These are phyloP conservation scores for Pleurotus platypus DNA, from an alignment of 768 basidiomycete genomes.

Conservation along the genomic window DNA sequence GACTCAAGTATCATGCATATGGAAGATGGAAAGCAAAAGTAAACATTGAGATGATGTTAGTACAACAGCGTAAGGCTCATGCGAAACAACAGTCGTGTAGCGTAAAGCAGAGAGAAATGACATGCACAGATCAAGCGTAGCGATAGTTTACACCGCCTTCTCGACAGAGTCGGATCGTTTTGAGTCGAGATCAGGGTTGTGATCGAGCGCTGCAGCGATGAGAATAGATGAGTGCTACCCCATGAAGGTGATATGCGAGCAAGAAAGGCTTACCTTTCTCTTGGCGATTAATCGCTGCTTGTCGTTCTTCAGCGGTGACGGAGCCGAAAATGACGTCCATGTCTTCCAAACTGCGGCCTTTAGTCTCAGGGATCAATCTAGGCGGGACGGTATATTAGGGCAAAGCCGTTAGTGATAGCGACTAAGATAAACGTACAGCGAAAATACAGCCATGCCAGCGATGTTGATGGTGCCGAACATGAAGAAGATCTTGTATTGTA, in stretches of 20 bases:
- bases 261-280: constrained; percentile 11
- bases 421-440: constrained; percentile 41
- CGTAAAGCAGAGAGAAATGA: too few relatives aligned
- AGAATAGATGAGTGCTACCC: background rate
- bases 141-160: background rate
- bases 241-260: background rate
- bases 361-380: constrained; percentile 61
- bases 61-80: too few relatives aligned
- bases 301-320: constrained; percentile 50
- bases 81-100: too few relatives aligned
- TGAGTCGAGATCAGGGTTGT: background rate
- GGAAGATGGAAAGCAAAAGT: too few relatives aligned
- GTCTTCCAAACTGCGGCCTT: constrained; percentile 52
- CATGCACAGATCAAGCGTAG: too few relatives aligned
- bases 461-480: constrained; percentile 77
- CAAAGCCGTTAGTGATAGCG: background rate
- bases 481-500: constrained; percentile 75
- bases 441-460: constrained; percentile 63
- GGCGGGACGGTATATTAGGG: background rate
- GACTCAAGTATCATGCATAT: too few relatives aligned
- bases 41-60: too few relatives aligned
- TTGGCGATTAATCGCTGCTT: constrained; percentile 48
- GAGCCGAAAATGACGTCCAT: constrained; percentile 57
- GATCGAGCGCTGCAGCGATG: background rate
- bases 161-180: background rate